Percentiles rank a stretch among this genome's conserved stretches.
Conservation (phyloP, 164 flowering plant species). For the Cinnamomum micranthum region DNA sequence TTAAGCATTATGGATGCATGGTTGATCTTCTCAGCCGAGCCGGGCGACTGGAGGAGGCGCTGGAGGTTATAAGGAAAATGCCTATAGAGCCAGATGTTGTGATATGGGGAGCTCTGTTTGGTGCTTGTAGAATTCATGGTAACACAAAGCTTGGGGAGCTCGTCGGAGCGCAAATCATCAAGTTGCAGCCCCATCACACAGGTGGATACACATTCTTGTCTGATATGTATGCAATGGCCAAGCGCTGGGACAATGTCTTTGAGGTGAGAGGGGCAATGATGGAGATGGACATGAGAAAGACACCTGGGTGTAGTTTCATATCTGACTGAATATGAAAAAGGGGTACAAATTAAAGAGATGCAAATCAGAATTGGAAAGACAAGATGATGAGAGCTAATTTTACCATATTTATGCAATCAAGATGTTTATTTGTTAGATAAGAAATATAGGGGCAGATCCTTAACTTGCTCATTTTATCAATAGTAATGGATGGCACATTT, state of each 20-base stretch:
- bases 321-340: not conserved
- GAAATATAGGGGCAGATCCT: no score
- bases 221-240: constrained; percentile 19
- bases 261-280: constrained; percentile 11
- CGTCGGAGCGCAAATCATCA: constrained; percentile 15
- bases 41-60: constrained; percentile 18
- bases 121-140: constrained; percentile 16
- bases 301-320: constrained; percentile 16
- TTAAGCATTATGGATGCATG: constrained; percentile 27
- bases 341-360: no score
- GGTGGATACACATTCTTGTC: constrained; percentile 13
- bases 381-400: no score
- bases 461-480: no score
- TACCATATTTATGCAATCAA: no score
- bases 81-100: not conserved
- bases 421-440: no score
- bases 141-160: constrained; percentile 18
- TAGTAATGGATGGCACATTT: no score
- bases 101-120: constrained; percentile 28
- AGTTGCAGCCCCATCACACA: constrained; percentile 14
- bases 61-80: constrained; percentile 16
- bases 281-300: constrained; percentile 8
- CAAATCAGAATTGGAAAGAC: no score
- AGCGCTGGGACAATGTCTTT: constrained; percentile 14
- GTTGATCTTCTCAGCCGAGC: constrained; percentile 23